Evolutionary conservation across 768 basidiomycete species (phyloP), one percentile per base, ranked within the genome.

Genomic region (Termitomyces sp.): DNA sequence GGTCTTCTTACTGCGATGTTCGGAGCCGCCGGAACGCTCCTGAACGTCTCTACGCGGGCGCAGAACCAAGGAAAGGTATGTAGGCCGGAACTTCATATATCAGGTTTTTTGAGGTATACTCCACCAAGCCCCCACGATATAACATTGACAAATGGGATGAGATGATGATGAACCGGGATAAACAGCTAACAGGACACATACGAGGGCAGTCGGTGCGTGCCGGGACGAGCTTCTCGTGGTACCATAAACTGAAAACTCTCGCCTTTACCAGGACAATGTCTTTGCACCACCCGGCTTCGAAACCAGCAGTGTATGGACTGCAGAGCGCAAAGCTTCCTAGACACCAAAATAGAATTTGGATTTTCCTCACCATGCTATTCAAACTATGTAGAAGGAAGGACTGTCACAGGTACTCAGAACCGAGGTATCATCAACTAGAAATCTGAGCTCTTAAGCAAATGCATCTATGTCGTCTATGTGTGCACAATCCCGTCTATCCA

Each of bases 141-240:
- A 81, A 85, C 52, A 68, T 96, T 34, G 96, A 98, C 67, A 72
- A 81, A 21, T 98, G 93, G 94, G 96, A 98, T 60, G 82, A 90
- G 53, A 92, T 91, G 89, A 92, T 98, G 93, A 93, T 98, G 87
- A 83, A 86, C 66, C 80, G 96, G 55, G 96, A 98, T 75, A 79
- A 82, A 67, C 80, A 90, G 61, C 71, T 98, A 67, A 97, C 95
- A 2, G 96, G 96, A 12, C 89, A 90, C 68, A 65, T 74, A 65
- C 83, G 96, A 62, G 93, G 93, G 53, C 96, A 98, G 70, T 80
- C 81, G 69, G 95, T 95, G 69, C 66, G 92, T 62, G 53, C 43
- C 48, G 49, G 48, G 25, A 54, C 17, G 31, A 27, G 40, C 45
- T 51, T 44, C 1, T 42, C n/a, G 19, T 55, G 14, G 34, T 27